Conservation (phyloP, 192 early-diverging fungal genomes). For the Podila epigama region DNA sequence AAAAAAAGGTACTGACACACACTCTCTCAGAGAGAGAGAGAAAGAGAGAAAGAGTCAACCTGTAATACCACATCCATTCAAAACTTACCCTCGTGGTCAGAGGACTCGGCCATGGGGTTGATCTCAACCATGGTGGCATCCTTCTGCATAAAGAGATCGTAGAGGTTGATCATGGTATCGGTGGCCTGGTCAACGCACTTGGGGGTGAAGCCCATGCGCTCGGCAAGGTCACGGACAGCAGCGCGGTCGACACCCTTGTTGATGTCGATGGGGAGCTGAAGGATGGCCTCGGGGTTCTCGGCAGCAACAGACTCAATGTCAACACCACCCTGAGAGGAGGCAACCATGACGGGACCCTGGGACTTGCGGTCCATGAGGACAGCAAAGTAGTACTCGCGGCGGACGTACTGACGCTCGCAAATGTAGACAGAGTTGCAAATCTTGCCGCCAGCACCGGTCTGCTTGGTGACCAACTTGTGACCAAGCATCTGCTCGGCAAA, state of each 20-base stretch:
- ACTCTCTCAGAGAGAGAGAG: too few relatives aligned
- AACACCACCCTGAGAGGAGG: constrained; percentile 97
- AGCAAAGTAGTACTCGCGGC: constrained; percentile 99
- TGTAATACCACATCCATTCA: not conserved
- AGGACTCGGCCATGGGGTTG: constrained; percentile 96
- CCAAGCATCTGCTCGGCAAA: constrained; percentile 96
- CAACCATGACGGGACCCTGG: constrained; percentile 94
- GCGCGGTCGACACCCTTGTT: constrained; percentile 79
- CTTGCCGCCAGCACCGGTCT: constrained; percentile 95
- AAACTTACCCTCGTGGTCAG: constrained; percentile 76
- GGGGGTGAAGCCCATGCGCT: constrained; percentile 89
- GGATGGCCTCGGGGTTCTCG: constrained; percentile 94
- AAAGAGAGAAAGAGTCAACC: too few relatives aligned
- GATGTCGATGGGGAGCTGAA: constrained; percentile 92
- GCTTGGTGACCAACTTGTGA: constrained; percentile 98
- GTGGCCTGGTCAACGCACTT: constrained; percentile 84
- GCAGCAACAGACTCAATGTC: constrained; percentile 97
- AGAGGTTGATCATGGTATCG: constrained; percentile 90
- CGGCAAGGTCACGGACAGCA: constrained; percentile 79
- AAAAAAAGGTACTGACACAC: not conserved
- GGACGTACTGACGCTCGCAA: constrained; percentile 95
- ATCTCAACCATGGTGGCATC: constrained; percentile 99
- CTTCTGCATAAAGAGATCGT: constrained; percentile 96
- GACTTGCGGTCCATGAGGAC: constrained; percentile 96
- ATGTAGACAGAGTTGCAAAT: constrained; percentile 95